phyloP scores from a whole-genome alignment of 2,329 filamentous ascomycete species.

The Cryphonectria nitschkei region DNA sequence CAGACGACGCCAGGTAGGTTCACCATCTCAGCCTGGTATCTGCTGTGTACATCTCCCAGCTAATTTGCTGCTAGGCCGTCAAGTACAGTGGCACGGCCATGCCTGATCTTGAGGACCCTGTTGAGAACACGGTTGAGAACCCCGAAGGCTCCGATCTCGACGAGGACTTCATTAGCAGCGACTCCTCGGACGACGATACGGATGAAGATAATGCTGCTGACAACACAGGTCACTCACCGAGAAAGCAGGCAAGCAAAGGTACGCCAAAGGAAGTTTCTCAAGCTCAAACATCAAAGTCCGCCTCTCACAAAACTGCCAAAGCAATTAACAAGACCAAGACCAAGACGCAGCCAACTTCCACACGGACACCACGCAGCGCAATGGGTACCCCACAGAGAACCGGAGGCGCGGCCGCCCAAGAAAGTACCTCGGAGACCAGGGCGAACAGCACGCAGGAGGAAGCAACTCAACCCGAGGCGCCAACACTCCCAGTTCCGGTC shows the following conservation, averaged over 20 bases:
- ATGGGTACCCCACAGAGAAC: slow-evolving; percentile 7
- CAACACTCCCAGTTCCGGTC: not conserved
- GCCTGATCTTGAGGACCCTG: slow-evolving; percentile 21
- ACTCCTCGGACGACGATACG: slow-evolving; percentile 24
- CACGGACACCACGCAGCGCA: slow-evolving; percentile 12
- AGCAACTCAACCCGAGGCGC: slow-evolving; percentile 1
- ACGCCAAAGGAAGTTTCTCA: slow-evolving; percentile 30
- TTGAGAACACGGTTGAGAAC: slow-evolving; percentile 10
- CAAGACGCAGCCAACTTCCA: slow-evolving; percentile 33
- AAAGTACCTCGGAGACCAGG: slow-evolving; percentile 5
- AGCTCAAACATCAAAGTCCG: slow-evolving; percentile 31
- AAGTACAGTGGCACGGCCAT: slow-evolving; percentile 24
- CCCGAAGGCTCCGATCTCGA: slow-evolving; percentile 25
- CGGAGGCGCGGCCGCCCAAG: slow-evolving; percentile 20
- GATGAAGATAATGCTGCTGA: slow-evolving; percentile 20
- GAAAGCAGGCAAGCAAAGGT: slow-evolving; percentile 27
- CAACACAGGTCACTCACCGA: slow-evolving; percentile 18
- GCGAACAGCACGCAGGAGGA: not conserved
- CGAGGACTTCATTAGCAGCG: slow-evolving; percentile 29
- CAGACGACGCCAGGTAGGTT: slow-evolving; percentile 63
- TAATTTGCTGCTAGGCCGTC: slow-evolving; percentile 26
- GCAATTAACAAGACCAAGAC: slow-evolving; percentile 39
- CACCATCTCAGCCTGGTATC: not conserved
- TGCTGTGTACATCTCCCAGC: not conserved
- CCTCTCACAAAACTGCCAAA: not conserved